Evolutionary conservation across 495 filamentous ascomycete species (phyloP).

Genomic region (Parachaetomium inaequale): DNA sequence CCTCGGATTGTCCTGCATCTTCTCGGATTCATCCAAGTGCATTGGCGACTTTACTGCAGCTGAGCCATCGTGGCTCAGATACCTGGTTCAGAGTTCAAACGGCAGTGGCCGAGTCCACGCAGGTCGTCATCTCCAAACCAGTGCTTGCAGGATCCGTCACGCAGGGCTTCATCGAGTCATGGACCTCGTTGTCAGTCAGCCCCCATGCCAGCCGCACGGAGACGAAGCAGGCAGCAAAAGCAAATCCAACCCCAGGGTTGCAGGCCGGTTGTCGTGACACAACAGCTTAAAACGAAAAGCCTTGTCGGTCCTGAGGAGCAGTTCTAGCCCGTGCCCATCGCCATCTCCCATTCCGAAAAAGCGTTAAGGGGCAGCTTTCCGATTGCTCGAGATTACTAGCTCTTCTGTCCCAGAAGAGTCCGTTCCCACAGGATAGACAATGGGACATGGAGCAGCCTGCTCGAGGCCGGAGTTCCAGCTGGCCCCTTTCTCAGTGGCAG

Average conservation of each 20-base stretch:
- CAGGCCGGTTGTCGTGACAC: neutral
- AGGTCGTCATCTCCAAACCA: neutral
- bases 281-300: neutral
- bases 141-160: neutral
- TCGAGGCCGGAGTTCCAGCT: too few relatives aligned
- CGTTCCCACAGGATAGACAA: neutral
- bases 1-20: neutral
- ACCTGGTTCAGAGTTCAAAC: neutral
- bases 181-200: neutral
- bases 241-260: neutral
- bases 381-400: neutral
- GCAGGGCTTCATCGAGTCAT: neutral
- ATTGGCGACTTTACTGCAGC: constrained; percentile 4
- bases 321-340: neutral
- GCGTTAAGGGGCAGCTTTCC: neutral
- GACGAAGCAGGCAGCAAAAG: neutral
- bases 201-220: neutral
- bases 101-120: neutral
- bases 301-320: too few relatives aligned
- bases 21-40: constrained; percentile 18
- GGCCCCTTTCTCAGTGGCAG: neutral
- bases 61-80: neutral
- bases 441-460: neutral
- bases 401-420: neutral
- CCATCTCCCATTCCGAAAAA: neutral